phyloP scores from a whole-genome alignment of 805 yeast genomes.

The Myxozyma nipponensis region DNA sequence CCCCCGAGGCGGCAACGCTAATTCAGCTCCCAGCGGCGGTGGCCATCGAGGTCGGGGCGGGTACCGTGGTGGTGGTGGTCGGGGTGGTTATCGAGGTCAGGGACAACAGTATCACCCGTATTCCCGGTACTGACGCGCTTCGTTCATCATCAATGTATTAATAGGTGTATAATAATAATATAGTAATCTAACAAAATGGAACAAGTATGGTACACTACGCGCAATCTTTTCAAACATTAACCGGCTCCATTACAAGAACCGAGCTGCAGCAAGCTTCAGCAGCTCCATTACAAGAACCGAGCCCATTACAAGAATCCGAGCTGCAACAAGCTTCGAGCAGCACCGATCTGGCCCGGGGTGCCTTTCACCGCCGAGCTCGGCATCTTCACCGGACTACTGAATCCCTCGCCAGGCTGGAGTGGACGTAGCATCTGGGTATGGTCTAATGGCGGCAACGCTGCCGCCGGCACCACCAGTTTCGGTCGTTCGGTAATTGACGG shows the following conservation, averaged over 20 bases:
- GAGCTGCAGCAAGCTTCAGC: too few relatives aligned
- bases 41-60: conserved; percentile 4
- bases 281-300: too few relatives aligned
- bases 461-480: background rate
- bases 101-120: conserved; percentile 14
- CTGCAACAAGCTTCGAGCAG: conserved; percentile 30
- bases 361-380: conserved; percentile 30
- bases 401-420: conserved; percentile 1
- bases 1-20: conserved; percentile 1
- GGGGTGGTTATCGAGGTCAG: conserved; percentile 6
- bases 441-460: background rate
- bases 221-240: too few relatives aligned
- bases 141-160: background rate
- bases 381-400: conserved; percentile 28
- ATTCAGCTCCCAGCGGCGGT: conserved; percentile 1
- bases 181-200: background rate
- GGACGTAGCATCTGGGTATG: background rate
- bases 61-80: conserved; percentile 8
- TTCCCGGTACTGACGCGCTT: conserved; percentile 5
- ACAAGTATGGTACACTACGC: too few relatives aligned
- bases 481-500: background rate
- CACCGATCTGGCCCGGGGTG: conserved; percentile 31
- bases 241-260: too few relatives aligned
- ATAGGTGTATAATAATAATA: background rate
- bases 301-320: conserved; percentile 19